phyloP scores from a whole-genome alignment of 306 rosid species.

The Betula pendula region DNA sequence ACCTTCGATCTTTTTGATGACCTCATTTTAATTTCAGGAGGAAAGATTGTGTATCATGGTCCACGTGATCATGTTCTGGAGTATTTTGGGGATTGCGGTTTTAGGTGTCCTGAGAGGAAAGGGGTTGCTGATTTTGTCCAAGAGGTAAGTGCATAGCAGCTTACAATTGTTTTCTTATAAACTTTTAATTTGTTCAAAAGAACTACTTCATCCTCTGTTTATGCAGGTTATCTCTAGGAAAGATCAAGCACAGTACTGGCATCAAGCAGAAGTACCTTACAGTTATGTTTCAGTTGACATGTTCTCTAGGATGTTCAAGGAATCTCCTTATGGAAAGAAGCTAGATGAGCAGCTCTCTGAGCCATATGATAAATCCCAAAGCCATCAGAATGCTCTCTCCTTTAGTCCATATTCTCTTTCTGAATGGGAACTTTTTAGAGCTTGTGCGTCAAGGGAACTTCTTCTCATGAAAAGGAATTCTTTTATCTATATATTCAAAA shows the following conservation, averaged over 20 bases:
- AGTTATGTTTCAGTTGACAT: constrained; percentile 28
- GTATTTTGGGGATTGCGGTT: constrained; percentile 45
- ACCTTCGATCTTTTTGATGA: constrained; percentile 52
- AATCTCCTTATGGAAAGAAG: constrained; percentile 35
- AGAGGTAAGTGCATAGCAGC: neutral
- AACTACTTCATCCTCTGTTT: neutral
- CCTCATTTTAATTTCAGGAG: constrained; percentile 39
- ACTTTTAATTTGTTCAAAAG: neutral
- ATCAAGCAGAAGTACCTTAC: constrained; percentile 14
- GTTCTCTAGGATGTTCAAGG: constrained; percentile 35
- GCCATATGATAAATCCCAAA: constrained; percentile 29
- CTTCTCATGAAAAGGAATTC: constrained; percentile 51
- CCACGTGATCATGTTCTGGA: constrained; percentile 37
- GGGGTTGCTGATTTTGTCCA: constrained; percentile 30
- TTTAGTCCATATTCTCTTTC: constrained; percentile 32
- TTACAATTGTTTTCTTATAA: neutral
- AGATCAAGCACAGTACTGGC: constrained; percentile 54
- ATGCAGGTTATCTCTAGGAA: constrained; percentile 16
- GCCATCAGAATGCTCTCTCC: constrained; percentile 27
- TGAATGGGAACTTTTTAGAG: constrained; percentile 46
- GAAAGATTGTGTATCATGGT: constrained; percentile 49
- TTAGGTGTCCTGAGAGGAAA: constrained; percentile 50
- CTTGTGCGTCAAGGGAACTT: constrained; percentile 44
- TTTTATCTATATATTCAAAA: constrained; percentile 37
- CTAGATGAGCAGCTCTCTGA: constrained; percentile 29